Evolutionary conservation across 148 eudicot genomes (phyloP).

Genomic region (Pharnaceum exiguum): DNA sequence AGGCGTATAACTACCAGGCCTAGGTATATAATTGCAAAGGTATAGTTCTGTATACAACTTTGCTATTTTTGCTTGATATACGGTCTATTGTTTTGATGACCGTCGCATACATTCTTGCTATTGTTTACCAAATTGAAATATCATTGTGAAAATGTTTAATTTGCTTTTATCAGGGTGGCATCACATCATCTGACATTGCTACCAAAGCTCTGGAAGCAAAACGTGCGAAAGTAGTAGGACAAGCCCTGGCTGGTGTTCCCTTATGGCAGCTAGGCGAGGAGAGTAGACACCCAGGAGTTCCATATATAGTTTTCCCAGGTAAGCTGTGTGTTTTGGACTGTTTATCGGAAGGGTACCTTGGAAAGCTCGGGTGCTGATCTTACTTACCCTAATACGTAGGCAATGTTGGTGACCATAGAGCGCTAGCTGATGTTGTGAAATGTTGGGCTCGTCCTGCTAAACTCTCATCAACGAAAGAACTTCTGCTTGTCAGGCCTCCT

Average conservation of each 20-base stretch:
- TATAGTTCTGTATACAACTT: conserved; percentile 20
- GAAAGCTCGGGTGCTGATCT: conserved; percentile 13
- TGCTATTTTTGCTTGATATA: background rate
- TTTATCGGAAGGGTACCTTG: background rate
- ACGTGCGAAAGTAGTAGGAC: conserved; percentile 84
- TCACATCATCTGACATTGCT: conserved; percentile 97
- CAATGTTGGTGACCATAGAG: conserved; percentile 84
- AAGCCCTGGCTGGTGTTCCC: conserved; percentile 93
- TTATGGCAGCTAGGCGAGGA: conserved; percentile 91
- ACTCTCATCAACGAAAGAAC: conserved; percentile 67
- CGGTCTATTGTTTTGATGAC: background rate
- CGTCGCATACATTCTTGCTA: background rate
- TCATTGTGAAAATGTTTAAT: background rate
- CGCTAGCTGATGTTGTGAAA: conserved; percentile 84
- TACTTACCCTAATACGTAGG: conserved; percentile 36
- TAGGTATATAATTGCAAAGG: conserved; percentile 97
- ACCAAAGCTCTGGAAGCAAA: conserved; percentile 92
- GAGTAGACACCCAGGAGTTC: conserved; percentile 87
- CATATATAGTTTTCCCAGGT: conserved; percentile 98
- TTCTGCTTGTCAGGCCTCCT: conserved; percentile 55
- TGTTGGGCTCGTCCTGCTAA: conserved; percentile 71
- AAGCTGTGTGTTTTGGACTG: conserved; percentile 8
- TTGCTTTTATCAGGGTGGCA: conserved; percentile 69
- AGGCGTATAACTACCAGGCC: conserved; percentile 75
- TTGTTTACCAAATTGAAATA: background rate